Conservation (phyloP, 2,329 filamentous ascomycete genomes). For the Ophiocordyceps sinensis region DNA sequence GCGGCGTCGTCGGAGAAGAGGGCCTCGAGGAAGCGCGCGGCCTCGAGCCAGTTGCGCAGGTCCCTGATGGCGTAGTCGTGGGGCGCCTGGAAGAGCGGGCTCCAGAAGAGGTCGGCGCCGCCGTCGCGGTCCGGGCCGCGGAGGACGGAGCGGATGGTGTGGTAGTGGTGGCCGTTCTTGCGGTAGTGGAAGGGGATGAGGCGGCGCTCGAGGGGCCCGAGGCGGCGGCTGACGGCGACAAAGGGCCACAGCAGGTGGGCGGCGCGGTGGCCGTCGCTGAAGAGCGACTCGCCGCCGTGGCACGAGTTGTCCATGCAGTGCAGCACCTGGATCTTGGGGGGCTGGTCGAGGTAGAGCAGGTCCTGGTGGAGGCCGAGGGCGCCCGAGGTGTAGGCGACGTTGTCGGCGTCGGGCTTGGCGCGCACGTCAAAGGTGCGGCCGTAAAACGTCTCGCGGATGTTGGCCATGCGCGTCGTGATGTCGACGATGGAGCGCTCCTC, state of each 20-base stretch:
- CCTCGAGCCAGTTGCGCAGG: slow-evolving; percentile 28
- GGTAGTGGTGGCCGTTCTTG: slow-evolving; percentile 50
- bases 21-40: slow-evolving; percentile 39
- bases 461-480: slow-evolving; percentile 61
- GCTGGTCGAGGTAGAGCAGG: slow-evolving; percentile 67
- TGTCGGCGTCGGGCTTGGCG: slow-evolving; percentile 69
- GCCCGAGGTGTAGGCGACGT: slow-evolving; percentile 78
- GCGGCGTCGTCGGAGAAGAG: slow-evolving; percentile 41
- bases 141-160: slow-evolving; percentile 41
- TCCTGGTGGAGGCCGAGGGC: slow-evolving; percentile 88
- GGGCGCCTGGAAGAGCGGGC: slow-evolving; percentile 63
- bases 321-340: slow-evolving; percentile 72
- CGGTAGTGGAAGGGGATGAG: slow-evolving; percentile 53
- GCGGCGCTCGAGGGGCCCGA: slow-evolving; percentile 6
- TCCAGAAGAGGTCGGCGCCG: slow-evolving; percentile 38
- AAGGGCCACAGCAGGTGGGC: slow-evolving; percentile 22
- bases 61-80: slow-evolving; percentile 16
- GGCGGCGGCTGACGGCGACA: background rate
- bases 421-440: slow-evolving; percentile 82
- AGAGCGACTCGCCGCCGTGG: slow-evolving; percentile 71
- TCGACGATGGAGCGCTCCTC: slow-evolving; percentile 48
- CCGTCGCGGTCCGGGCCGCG: slow-evolving; percentile 10
- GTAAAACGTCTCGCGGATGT: slow-evolving; percentile 78
- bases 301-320: slow-evolving; percentile 78
- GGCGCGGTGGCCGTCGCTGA: slow-evolving; percentile 60